Conservation (phyloP, 495 filamentous ascomycete species). For the Penicillium coffeae region DNA sequence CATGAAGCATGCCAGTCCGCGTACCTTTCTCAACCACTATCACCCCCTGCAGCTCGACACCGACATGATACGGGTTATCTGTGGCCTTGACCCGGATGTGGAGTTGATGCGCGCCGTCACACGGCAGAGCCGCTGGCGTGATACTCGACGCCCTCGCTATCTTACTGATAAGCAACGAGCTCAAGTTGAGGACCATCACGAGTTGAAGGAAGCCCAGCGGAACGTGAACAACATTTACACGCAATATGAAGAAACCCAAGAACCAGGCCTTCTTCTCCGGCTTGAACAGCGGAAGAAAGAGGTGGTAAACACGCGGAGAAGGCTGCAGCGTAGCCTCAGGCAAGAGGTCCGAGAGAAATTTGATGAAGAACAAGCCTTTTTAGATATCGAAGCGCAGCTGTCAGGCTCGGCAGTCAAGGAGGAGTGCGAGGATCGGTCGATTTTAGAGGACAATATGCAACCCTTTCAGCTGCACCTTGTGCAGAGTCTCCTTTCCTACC, state of each 20-base stretch:
- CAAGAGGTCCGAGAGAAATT: conserved; percentile 4
- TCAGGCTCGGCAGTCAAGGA: conserved; percentile 3
- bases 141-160: conserved; percentile 23
- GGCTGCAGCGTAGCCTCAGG: conserved; percentile 4
- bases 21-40: conserved; percentile 29
- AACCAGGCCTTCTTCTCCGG: conserved; percentile 1
- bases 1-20: conserved; percentile 18
- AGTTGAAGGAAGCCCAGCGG: conserved; percentile 1
- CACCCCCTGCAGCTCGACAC: conserved; percentile 15
- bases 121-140: conserved; percentile 23
- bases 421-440: conserved; percentile 1
- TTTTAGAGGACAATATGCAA: conserved; percentile 10
- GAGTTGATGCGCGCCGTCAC: conserved; percentile 20
- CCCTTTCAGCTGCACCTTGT: conserved; percentile 9
- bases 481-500: conserved; percentile 11
- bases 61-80: conserved; percentile 21
- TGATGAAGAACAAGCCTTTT: conserved; percentile 12
- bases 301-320: conserved; percentile 9
- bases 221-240: neutral
- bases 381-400: conserved; percentile 9
- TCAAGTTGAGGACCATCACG: conserved; percentile 3
- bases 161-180: conserved; percentile 5
- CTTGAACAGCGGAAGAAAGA: conserved; percentile 4
- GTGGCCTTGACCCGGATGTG: conserved; percentile 18
- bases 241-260: conserved; percentile 3